These are phyloP conservation scores for Hypocreales sp. DNA, from an alignment of 2,329 filamentous ascomycete genomes.

Conservation along the genomic window DNA sequence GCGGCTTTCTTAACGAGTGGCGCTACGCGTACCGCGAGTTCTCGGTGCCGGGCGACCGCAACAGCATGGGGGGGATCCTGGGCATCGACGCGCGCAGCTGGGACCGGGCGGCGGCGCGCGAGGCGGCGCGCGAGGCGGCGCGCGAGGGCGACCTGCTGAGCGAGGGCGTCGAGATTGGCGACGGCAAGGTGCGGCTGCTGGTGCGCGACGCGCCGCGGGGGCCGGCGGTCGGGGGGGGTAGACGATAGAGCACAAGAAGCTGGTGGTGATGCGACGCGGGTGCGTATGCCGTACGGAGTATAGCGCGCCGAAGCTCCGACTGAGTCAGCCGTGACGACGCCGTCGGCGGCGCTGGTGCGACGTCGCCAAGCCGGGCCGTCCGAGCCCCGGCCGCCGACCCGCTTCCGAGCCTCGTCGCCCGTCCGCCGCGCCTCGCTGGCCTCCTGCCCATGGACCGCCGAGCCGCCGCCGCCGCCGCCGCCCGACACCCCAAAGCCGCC, in stretches of 20 bases:
- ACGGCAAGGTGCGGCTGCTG: conserved; percentile 49
- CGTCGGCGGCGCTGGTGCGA: background rate
- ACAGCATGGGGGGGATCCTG: conserved; percentile 62
- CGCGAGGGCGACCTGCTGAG: conserved; percentile 41
- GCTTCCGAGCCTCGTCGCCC: too few species aligned
- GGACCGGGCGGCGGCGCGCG: conserved; percentile 42
- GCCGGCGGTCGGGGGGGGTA: conserved; percentile 32
- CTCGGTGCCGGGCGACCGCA: conserved; percentile 83
- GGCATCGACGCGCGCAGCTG: conserved; percentile 53
- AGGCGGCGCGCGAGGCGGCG: conserved; percentile 24
- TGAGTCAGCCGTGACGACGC: background rate
- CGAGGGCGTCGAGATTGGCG: conserved; percentile 52
- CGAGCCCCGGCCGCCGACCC: too few species aligned
- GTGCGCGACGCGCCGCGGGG: conserved; percentile 45
- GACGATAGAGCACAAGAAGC: too few species aligned
- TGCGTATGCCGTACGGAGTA: too few species aligned
- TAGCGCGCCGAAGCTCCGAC: background rate
- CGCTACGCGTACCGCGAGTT: conserved; percentile 93
- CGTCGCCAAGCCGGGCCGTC: conserved; percentile 3
- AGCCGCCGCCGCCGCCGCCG: too few species aligned
- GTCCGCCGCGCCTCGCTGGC: too few species aligned
- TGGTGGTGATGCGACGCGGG: too few species aligned
- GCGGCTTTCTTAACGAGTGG: conserved; percentile 87
- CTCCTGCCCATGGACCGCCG: too few species aligned
- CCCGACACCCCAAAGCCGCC: too few species aligned